phyloP scores from a whole-genome alignment of 2,329 filamentous ascomycete genomes.

The Geosmithia flava region DNA sequence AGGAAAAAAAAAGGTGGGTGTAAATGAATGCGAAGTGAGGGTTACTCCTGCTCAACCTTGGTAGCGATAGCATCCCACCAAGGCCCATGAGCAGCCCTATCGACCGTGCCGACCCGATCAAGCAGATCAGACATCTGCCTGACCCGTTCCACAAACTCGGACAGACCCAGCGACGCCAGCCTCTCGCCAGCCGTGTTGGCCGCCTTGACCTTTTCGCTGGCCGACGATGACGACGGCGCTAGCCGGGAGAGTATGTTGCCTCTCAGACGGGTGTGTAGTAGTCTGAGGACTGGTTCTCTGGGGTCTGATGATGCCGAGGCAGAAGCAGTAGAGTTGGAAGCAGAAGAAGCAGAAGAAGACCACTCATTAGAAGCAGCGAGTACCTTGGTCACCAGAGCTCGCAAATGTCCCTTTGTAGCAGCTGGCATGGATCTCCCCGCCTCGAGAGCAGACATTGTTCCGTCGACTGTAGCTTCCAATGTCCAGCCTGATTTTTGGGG shows the following conservation, averaged over 20 bases:
- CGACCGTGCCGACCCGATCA: conserved; percentile 51
- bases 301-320: conserved; percentile 25
- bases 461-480: conserved; percentile 42
- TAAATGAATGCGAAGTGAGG: not conserved
- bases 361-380: conserved; percentile 36
- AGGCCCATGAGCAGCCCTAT: conserved; percentile 52
- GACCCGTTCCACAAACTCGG: conserved; percentile 60
- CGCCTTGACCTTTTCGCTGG: conserved; percentile 57
- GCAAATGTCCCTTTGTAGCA: conserved; percentile 47
- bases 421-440: conserved; percentile 50
- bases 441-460: conserved; percentile 50
- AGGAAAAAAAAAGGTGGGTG: not conserved
- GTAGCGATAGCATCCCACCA: conserved; percentile 61
- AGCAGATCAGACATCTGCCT: conserved; percentile 58
- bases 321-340: too few species aligned
- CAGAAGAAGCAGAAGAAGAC: conserved; percentile 10
- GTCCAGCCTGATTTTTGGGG: too few species aligned
- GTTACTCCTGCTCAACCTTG: conserved; percentile 33
- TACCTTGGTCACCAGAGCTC: conserved; percentile 45
- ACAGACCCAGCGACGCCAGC: conserved; percentile 55
- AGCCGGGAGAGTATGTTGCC: conserved; percentile 54
- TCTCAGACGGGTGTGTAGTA: conserved; percentile 56
- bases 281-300: conserved; percentile 46
- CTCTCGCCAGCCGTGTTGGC: conserved; percentile 58
- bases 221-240: conserved; percentile 50